These are phyloP conservation scores for Trametes maxima DNA, from an alignment of 768 basidiomycete genomes.

Conservation along the genomic window DNA sequence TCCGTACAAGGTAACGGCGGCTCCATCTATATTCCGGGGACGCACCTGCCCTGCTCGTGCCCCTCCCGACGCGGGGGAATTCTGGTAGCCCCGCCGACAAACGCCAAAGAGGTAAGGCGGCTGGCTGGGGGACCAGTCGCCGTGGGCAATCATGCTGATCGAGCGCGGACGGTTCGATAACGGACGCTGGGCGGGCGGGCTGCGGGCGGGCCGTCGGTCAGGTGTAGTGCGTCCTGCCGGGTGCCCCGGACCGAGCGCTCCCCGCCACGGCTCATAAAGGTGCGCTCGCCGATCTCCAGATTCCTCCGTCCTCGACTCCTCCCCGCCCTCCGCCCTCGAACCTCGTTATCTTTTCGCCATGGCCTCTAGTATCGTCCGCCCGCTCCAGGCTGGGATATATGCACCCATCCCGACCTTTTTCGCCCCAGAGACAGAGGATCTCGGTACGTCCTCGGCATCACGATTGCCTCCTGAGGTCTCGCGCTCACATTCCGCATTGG, in stretches of 20 bases:
- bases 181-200: constrained; percentile 5
- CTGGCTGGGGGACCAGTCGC: constrained; percentile 1
- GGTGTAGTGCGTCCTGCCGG: constrained; percentile 12
- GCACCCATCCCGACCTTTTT: constrained; percentile 90
- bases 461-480: neutral
- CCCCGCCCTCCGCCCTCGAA: constrained; percentile 5
- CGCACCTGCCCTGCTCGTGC: neutral
- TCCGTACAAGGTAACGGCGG: neutral
- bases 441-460: constrained; percentile 54
- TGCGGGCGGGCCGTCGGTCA: constrained; percentile 24
- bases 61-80: neutral
- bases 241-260: constrained; percentile 19
- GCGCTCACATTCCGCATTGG: neutral
- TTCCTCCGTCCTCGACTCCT: constrained; percentile 10
- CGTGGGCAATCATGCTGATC: constrained; percentile 14
- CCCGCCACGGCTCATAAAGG: constrained; percentile 15
- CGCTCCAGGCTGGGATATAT: constrained; percentile 77
- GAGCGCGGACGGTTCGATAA: constrained; percentile 20
- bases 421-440: constrained; percentile 69
- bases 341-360: constrained; percentile 9
- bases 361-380: constrained; percentile 41
- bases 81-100: constrained; percentile 6
- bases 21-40: neutral
- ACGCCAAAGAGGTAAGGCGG: constrained; percentile 3
- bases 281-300: constrained; percentile 16